Evolutionary conservation across 257 asterid genomes (phyloP).

Genomic region (Gentiana straminea): DNA sequence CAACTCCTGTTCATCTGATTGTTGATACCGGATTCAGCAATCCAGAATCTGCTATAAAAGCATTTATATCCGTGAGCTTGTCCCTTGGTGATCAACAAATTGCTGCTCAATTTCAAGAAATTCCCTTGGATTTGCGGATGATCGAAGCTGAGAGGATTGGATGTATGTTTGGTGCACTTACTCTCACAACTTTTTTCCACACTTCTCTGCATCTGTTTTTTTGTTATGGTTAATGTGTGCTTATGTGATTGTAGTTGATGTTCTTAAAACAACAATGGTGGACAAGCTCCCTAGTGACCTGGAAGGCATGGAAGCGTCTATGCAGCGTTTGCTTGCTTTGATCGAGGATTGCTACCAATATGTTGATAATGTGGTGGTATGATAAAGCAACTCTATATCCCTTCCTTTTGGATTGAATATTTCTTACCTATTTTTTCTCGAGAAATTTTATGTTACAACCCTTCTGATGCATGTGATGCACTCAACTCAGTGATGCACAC

Average conservation of each 20-base stretch:
- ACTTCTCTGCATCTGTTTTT: too few relatives aligned
- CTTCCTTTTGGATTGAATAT: too few relatives aligned
- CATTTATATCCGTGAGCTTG: conserved; percentile 42
- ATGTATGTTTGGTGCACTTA: conserved; percentile 36
- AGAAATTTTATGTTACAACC: background rate
- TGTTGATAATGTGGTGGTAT: conserved; percentile 93
- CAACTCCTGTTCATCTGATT: conserved; percentile 73
- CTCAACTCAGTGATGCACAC: too few relatives aligned
- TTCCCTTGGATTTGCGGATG: conserved; percentile 78
- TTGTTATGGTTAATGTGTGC: too few relatives aligned
- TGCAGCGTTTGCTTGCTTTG: conserved; percentile 73
- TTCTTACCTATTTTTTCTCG: too few relatives aligned
- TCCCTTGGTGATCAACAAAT: conserved; percentile 87
- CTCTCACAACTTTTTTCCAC: background rate
- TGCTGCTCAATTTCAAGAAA: conserved; percentile 94
- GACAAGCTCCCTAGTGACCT: conserved; percentile 88
- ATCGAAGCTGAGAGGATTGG: conserved; percentile 91
- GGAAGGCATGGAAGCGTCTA: conserved; percentile 96
- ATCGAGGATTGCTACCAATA: conserved; percentile 76
- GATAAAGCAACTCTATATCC: conserved; percentile 5
- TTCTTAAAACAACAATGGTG: conserved; percentile 66
- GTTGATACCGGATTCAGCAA: conserved; percentile 61
- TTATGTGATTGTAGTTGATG: conserved; percentile 42
- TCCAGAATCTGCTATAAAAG: conserved; percentile 52
- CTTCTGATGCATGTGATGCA: too few relatives aligned